A percentile compares a stretch with the other conserved stretches of the same genome.
Evolutionary conservation across 2,329 filamentous ascomycete species (phyloP).

Genomic region (Colletotrichum australisinense): DNA sequence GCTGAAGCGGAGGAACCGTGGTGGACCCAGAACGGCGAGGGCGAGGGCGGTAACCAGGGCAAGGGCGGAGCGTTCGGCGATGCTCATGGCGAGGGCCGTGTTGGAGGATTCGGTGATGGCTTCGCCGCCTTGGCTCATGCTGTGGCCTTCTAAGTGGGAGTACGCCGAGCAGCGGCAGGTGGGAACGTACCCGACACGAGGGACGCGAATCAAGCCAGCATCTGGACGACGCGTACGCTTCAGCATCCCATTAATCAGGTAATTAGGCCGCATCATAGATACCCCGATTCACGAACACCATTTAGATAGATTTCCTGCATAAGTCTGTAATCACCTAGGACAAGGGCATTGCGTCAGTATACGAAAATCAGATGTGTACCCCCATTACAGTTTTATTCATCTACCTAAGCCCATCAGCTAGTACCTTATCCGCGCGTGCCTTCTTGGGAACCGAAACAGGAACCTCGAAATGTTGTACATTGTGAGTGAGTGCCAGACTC

Average conservation of each 20-base stretch:
- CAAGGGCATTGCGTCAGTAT: too few relatives aligned
- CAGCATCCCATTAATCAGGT: too few relatives aligned
- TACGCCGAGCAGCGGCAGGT: background rate
- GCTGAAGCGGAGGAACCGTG: too few relatives aligned
- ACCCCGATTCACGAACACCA: too few relatives aligned
- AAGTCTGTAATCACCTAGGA: too few relatives aligned
- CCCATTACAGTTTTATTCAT: constrained; percentile 37
- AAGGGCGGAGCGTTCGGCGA: too few relatives aligned
- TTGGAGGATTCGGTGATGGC: background rate
- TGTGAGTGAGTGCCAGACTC: constrained; percentile 24
- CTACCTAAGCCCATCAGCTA: constrained; percentile 38
- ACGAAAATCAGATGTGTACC: constrained; percentile 5
- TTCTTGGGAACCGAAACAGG: constrained; percentile 32
- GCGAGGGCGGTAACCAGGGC: too few relatives aligned
- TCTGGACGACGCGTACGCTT: too few relatives aligned
- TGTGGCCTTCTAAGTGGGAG: background rate
- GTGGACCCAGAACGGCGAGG: too few relatives aligned
- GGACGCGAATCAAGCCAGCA: background rate
- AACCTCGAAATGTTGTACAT: constrained; percentile 35
- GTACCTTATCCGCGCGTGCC: constrained; percentile 33
- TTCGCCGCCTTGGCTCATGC: background rate
- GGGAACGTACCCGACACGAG: background rate
- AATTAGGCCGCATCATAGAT: too few relatives aligned
- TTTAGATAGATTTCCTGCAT: too few relatives aligned
- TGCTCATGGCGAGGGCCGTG: too few relatives aligned